Evolutionary conservation across 352 stramenopile species (phyloP).

Genomic region (Phytophthora melonis): DNA sequence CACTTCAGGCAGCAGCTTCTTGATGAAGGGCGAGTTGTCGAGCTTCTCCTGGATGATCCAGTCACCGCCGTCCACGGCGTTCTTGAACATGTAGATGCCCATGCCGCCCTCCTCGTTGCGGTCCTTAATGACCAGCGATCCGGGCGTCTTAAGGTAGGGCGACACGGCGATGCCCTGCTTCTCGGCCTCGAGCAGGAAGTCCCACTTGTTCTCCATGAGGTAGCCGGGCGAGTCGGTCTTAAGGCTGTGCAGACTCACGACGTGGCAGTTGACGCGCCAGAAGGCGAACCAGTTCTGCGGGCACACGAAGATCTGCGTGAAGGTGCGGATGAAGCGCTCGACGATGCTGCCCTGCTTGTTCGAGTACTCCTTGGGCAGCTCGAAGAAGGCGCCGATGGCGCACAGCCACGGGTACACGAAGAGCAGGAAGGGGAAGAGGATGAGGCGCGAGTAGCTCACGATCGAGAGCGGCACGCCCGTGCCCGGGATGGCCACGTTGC

Average conservation of each 20-base stretch:
- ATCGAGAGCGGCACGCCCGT: constrained; percentile 95
- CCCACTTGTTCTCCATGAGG: constrained; percentile 99
- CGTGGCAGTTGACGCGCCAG: constrained; percentile 97
- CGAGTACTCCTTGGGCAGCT: constrained; percentile 71
- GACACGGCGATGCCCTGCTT: constrained; percentile 93
- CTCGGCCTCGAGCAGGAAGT: constrained; percentile 95
- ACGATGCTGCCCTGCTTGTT: constrained; percentile 74
- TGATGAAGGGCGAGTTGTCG: constrained; percentile 94
- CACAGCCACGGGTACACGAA: constrained; percentile 91
- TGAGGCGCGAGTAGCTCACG: constrained; percentile 84
- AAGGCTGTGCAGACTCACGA: constrained; percentile 95
- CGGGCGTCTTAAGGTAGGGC: constrained; percentile 92
- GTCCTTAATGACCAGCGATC: constrained; percentile 96
- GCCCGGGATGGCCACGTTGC: constrained; percentile 97
- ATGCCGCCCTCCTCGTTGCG: constrained; percentile 98
- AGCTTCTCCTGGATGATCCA: constrained; percentile 98
- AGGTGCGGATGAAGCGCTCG: constrained; percentile 93
- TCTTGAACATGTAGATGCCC: constrained; percentile 98
- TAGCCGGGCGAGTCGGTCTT: constrained; percentile 94
- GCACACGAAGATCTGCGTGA: constrained; percentile 82
- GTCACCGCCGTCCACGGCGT: constrained; percentile 93
- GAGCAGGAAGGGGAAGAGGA: constrained; percentile 89
- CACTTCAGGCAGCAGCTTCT: constrained; percentile 91
- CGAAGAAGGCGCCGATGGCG: constrained; percentile 82
- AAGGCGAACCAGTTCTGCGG: constrained; percentile 98